These are phyloP conservation scores for Fagopyrum esculentum DNA, from an alignment of 148 eudicot genomes.

Conservation along the genomic window DNA sequence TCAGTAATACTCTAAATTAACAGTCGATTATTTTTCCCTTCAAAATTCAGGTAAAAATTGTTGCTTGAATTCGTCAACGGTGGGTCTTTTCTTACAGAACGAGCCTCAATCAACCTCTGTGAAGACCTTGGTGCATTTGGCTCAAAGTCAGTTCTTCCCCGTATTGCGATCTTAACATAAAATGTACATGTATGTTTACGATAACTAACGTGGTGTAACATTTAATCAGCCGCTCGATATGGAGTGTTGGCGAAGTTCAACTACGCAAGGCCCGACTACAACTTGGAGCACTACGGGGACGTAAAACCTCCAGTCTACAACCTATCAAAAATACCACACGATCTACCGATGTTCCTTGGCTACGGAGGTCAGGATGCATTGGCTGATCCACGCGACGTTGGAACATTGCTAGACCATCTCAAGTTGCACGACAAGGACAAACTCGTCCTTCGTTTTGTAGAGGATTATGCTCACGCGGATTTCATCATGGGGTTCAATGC, in stretches of 20 bases:
- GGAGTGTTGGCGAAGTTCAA: constrained; percentile 51
- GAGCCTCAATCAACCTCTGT: constrained; percentile 71
- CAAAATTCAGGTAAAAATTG: constrained; percentile 38
- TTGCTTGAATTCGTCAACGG: constrained; percentile 57
- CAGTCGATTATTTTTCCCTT: no score
- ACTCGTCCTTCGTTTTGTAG: constrained; percentile 42
- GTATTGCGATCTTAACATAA: not conserved
- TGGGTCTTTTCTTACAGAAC: constrained; percentile 38
- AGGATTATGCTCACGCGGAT: constrained; percentile 69
- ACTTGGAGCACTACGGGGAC: constrained; percentile 43
- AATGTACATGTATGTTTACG: not conserved
- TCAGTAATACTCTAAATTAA: no score
- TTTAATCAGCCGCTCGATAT: constrained; percentile 37
- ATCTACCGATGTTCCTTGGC: constrained; percentile 51
- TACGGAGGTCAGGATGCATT: constrained; percentile 58
- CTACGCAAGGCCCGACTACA: constrained; percentile 33
- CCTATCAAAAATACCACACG: constrained; percentile 42
- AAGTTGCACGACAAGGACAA: constrained; percentile 52
- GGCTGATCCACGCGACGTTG: constrained; percentile 47
- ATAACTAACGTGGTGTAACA: not conserved
- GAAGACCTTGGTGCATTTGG: constrained; percentile 57
- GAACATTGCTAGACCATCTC: constrained; percentile 39
- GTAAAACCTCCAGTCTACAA: constrained; percentile 46
- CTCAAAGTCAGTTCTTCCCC: constrained; percentile 41
- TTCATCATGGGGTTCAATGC: constrained; percentile 62